Evolutionary conservation across 805 yeast genomes (phyloP), one percentile per base, ranked within the genome.

Genomic region (Starmerella sp.): DNA sequence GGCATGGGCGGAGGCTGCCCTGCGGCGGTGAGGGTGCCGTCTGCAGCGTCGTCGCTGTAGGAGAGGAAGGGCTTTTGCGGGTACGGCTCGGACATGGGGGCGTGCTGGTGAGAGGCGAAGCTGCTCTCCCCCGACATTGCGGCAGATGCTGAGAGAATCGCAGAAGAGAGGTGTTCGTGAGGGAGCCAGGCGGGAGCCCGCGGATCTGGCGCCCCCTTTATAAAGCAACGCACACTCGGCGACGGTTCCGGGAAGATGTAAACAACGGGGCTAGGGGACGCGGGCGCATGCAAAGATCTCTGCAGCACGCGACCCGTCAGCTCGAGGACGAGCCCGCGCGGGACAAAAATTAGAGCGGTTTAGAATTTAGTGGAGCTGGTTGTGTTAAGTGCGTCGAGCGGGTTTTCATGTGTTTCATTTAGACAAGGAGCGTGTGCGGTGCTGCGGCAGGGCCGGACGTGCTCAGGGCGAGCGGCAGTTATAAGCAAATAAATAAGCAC

Each of bases 1-100:
- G 81, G 77, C 7, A 76, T 66, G 9, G 74, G 48, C 28, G 52
- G 55, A 1, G 60, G 57, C 13, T 52, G 60, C 6, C 52, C 60
- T 22, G 22, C 2, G 2, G 17, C 38, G 10, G 31, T 34, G 7
- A 11, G 7, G 8, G 48, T 32, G 22, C 11, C 41, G 48, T 44
- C 37, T 44, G 53, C 59, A 3, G 54, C 48, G 5, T 54, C 59
- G 30, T 52, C 51, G 34, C 39, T 22, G 15, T 46, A 46, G 6
- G 30, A 4, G 15, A 32, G 30, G 35, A 29, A 46, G 6, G 14
- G 29, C 38, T 46, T 46, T 14, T 32, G 39, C 6, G 49, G n/a
- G 15, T 46, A 46, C 31, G 38, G 38, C 49, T 46, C 49, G 11
- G 49, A 28, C 49, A 46, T 10, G 34, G 49, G 49, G 11, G 9